Base-by-base conservation (phyloP, 192 early-diverging fungal genomes). In the Pilaira anomala region DNA sequence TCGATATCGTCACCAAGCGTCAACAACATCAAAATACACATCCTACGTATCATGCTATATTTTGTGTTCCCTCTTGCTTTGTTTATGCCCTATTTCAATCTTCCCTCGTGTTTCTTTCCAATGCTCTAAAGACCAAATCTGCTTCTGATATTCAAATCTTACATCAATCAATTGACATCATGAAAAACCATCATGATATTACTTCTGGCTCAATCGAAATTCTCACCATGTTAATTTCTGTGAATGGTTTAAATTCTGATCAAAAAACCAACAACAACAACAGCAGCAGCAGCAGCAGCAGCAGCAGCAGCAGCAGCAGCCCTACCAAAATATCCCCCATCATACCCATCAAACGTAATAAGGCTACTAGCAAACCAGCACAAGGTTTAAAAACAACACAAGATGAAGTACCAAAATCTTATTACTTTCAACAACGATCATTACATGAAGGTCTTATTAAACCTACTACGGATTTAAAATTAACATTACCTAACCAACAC, bases 381-480 rank as follows among this genome's bases (percentile, higher is more conserved):
- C 33, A 36, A 36, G 33, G 4, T 36, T 36, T 6, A 51, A 25
- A 51, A 51, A 22, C 55, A 57, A 57, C n/a, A n/a, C n/a, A 48
- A 39, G 33, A 50, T 3, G 49, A 63, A 24, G 45, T 52, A 21
- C 62, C 62, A 28, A 63, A 63, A 26, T 14, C 48, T 0, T 30
- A 52, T 3, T 63, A 44, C 30, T 51, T 63, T 11, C 50, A 63
- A 19, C 48, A 9, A 67, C 60, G 49, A 67, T 67, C 21, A 60
- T 39, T 48, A 67, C 66, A 0, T 53, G 58, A 3, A 6, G 57
- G 66, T 45, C 49, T 48, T 2, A 67, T 67, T 16, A 67, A 48
- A 9, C 66, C 66, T n/a, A 58, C 60, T 13, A n/a, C n/a, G n/a
- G 51, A 60, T 7, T 58, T 53, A 12, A 21, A 44, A 49, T 25